Conservation (phyloP, 345 rosid species). For the Brassica carinata region DNA sequence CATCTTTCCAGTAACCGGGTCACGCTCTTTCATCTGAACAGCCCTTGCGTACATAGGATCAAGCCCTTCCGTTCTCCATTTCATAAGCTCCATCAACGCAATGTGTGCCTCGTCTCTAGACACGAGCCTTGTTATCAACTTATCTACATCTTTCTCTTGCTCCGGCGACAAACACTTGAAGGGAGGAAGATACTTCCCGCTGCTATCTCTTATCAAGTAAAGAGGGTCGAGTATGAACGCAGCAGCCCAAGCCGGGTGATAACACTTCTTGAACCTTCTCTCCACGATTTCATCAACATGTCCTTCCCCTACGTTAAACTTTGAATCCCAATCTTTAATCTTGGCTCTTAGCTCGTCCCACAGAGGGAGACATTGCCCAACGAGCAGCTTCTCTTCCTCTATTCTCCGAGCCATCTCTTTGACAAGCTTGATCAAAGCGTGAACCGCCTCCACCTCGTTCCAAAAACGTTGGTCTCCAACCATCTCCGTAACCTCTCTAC, state of each 20-base stretch:
- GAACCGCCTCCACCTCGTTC: slow-evolving; percentile 86
- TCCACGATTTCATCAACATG: slow-evolving; percentile 76
- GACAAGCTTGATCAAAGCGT: slow-evolving; percentile 69
- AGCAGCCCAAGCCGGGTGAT: slow-evolving; percentile 99
- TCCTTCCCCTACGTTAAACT: slow-evolving; percentile 68
- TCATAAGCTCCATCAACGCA: slow-evolving; percentile 97
- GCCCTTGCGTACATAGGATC: slow-evolving; percentile 94
- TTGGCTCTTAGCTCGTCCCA: slow-evolving; percentile 88
- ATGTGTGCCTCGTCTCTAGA: slow-evolving; percentile 96
- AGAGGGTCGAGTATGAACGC: slow-evolving; percentile 96
- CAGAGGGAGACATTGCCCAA: slow-evolving; percentile 89
- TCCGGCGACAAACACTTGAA: slow-evolving; percentile 77
- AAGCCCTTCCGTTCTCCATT: slow-evolving; percentile 98
- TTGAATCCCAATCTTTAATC: slow-evolving; percentile 86
- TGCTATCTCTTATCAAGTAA: slow-evolving; percentile 71
- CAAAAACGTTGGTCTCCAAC: slow-evolving; percentile 79
- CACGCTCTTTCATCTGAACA: slow-evolving; percentile 96
- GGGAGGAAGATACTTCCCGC: slow-evolving; percentile 94
- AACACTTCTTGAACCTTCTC: slow-evolving; percentile 82
- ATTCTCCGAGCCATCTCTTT: slow-evolving; percentile 84
- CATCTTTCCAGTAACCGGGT: slow-evolving; percentile 86
- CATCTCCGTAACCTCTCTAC: slow-evolving; percentile 79
- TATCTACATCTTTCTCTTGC: slow-evolving; percentile 97
- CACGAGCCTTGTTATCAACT: slow-evolving; percentile 92
- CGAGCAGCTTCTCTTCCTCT: slow-evolving; percentile 80